Base-by-base conservation (phyloP, 208 protist species). In the Leishmania tarentolae region DNA sequence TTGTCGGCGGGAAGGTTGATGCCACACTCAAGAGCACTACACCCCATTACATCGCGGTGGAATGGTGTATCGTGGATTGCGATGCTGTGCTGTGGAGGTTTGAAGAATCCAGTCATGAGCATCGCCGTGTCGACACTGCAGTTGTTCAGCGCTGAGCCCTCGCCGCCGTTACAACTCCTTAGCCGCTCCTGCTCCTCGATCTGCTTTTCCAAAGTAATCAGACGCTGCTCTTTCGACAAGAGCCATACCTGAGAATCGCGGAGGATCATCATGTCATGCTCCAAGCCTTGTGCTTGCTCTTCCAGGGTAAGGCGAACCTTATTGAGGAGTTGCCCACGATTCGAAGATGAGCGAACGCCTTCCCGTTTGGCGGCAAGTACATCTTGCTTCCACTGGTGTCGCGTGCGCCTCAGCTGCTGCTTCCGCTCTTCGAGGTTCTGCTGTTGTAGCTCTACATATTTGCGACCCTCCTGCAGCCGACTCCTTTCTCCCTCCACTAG, bases 371-470 rank as follows among this genome's bases (percentile, higher is more conserved):
- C 93, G 46, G 76, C 76, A 35, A 95, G 82, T 13, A 97, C 91
- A 80, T 95, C 91, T 50, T 93, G 87, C 73, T 97, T 97, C 92
- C 93, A 97, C 63, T 94, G 89, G 74, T 91, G 89, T 44, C 89
- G 87, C 35, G 87, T 88, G 17, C 78, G 75, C 57, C 89, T 88
- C 57, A 97, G 76, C 47, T 94, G 89, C 74, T 86, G 73, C 42
- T 90, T 84, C 28, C 93, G 83, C 66, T 93, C 83, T 53, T 97
- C 91, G 37, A 97, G 83, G 74, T 82, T 87, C 75, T 82, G 82
- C 73, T 86, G 88, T 81, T 95, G 92, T 37, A 63, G 81, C 68
- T 93, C 90, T 6, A 95, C 88, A 83, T 91, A 90, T 37, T 57
- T 78, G 46, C 83, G 80, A 8, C 84, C 88, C 66, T 95, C 87